Evolutionary conservation across 805 yeast species (phyloP).

Genomic region (Myxozyma geophila): DNA sequence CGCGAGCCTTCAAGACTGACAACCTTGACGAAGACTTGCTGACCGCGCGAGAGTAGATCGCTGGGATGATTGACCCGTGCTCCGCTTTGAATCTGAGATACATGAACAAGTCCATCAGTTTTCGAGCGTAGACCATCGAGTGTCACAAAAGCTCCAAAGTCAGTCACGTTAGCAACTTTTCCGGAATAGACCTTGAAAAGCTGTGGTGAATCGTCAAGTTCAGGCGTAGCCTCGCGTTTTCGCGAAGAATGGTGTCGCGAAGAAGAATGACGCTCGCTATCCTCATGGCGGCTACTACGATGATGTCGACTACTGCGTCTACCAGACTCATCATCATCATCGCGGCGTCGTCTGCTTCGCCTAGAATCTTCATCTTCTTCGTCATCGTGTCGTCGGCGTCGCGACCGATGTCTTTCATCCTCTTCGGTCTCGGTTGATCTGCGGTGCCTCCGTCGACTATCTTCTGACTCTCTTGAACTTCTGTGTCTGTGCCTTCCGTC

Average conservation of each 20-base stretch:
- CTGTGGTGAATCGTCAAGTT: constrained; percentile 45
- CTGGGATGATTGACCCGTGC: constrained; percentile 59
- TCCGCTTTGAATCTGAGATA: constrained; percentile 63
- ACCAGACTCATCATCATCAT: neutral
- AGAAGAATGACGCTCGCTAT: neutral
- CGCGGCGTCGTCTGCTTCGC: constrained; percentile 8
- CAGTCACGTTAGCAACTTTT: constrained; percentile 58
- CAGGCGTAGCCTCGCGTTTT: constrained; percentile 36
- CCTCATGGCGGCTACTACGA: constrained; percentile 5
- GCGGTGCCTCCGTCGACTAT: constrained; percentile 3
- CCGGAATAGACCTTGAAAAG: constrained; percentile 64
- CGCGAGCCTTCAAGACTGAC: constrained; percentile 51
- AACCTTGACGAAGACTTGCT: constrained; percentile 69
- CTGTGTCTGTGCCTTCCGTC: neutral
- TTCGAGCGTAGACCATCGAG: constrained; percentile 49
- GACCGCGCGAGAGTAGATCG: constrained; percentile 61
- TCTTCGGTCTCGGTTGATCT: constrained; percentile 5
- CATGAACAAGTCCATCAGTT: constrained; percentile 72
- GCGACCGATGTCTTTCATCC: constrained; percentile 7
- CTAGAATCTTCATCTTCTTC: neutral
- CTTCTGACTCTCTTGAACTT: neutral
- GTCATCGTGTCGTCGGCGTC: constrained; percentile 5
- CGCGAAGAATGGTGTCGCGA: neutral
- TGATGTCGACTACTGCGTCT: constrained; percentile 7
- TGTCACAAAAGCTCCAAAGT: constrained; percentile 79